Base-by-base conservation (phyloP, 2,329 filamentous ascomycete genomes). In the Venturiaceae sp. region DNA sequence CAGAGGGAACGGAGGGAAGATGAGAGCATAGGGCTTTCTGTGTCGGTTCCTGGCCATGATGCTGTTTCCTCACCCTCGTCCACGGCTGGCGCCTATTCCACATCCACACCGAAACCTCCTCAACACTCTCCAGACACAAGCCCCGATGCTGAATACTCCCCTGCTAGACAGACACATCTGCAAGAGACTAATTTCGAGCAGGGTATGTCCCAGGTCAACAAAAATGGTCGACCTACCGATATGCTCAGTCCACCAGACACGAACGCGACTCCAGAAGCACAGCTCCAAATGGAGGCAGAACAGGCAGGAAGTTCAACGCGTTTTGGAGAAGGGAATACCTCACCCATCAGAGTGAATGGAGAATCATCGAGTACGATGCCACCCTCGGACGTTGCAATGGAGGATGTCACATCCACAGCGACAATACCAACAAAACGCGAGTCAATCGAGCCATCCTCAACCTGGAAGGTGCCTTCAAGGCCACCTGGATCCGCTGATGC, bases 41-140 rank as follows among this genome's bases (percentile, higher is more conserved):
- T 55, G 58, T 64, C 21, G 32, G 39, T 47, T 23, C 34, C 63
- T 9, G 61, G 62, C 61, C 36, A 63, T 62, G 68, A 74, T 58
- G 60, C 67, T 61, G 69, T 72, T 7, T 79, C 77, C 11, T 79
- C 75, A 13, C 81, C 82, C 26, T 81, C 77, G 8, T 92, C 89
- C 5, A 91, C 87, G 1, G 74, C 82, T 58, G 83, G 79, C 33
- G 81, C 85, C 1, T 85, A 86, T 64, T 91, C 87, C 46, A 84
- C 84, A 58, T 83, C 86, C 23, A 94, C 89, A 0, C 87, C 89
- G 1, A 81, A 80, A 36, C 79, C 85, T 39, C 81, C 85, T 60
- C 82, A 86, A 62, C 80, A 79, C 6, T 91, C 88, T 1, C 83
- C 87, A 1, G 85, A 87, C 63, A 91, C 88, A 1, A 91, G 87